Base-by-base conservation (phyloP, 345 rosid genomes). In the Acer negundo region DNA sequence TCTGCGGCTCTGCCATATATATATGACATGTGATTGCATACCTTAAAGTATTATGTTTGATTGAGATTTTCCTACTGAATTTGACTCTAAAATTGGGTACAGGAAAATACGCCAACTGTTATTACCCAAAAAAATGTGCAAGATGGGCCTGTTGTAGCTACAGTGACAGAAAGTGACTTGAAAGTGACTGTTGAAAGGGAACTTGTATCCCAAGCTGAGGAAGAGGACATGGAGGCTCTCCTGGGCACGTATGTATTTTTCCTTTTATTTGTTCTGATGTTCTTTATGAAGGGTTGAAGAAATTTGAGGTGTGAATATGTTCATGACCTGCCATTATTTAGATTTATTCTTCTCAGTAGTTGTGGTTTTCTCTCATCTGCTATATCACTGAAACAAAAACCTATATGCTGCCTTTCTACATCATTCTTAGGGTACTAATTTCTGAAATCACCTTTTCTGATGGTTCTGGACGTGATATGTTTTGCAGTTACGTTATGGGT, bases 191-290 rank as follows among this genome's bases (percentile, higher is more conserved):
- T 97, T 83, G 99, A 97, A 84, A 92, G 82, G 76, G 99, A 92
- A 75, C 89, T 97, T 42, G 99, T 97, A 78, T 94, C 97, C 68
- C 99, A 96, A 84, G 99, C 91, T 1, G 98, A 96, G 89, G 98
- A 95, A 88, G 98, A 95, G 84, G 99, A 96, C 78, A 94, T 94
- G 94, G 98, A 96, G 87, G 97, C 98, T 81, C 95, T 96, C 66
- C 85, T 96, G 79, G 98, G 93, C 84, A 91, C 94, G 98, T 94
- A 89, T 69, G 97, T 89, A 67, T 69, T 83, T 83, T 76, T 72
- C 62, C 46, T 59, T 76, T 75, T 62, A 76, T 79, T 53, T 67
- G 51, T 72, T 72, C 44, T 49, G 62, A 74, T 31, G 62, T 63
- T 77, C 31, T 62, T 62, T 58, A 58, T 19, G 62, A 58, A 58